Evolutionary conservation across 2,329 filamentous ascomycete genomes (phyloP).

Genomic region (Pyrenochaeta sp.): DNA sequence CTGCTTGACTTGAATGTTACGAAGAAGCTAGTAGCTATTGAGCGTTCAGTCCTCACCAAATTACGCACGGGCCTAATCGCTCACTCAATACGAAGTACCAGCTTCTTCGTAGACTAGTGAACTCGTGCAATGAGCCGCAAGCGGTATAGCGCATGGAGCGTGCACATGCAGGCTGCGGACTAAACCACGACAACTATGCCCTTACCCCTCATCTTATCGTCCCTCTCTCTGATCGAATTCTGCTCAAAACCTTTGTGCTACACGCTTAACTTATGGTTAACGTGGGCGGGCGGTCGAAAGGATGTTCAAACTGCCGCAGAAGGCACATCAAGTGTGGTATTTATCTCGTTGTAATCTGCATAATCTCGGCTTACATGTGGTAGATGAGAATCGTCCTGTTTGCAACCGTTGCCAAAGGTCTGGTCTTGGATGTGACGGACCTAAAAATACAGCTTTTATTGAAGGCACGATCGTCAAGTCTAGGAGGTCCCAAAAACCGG

Average conservation of each 20-base stretch:
- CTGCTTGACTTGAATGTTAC: too few species aligned
- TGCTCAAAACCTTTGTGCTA: not conserved
- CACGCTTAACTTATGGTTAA: constrained; percentile 36
- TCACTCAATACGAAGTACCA: too few species aligned
- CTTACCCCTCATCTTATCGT: not conserved
- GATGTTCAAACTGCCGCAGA: constrained; percentile 41
- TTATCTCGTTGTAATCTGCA: not conserved
- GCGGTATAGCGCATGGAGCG: constrained; percentile 23
- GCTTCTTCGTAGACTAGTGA: not conserved
- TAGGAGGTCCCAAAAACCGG: constrained; percentile 22
- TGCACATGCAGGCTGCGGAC: not conserved
- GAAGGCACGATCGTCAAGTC: constrained; percentile 38
- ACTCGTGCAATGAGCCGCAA: constrained; percentile 38
- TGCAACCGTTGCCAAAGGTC: constrained; percentile 36
- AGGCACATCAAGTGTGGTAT: constrained; percentile 44
- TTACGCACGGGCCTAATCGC: too few species aligned
- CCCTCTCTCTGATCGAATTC: not conserved
- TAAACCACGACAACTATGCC: not conserved
- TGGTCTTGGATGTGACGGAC: constrained; percentile 36
- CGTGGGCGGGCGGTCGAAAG: constrained; percentile 42
- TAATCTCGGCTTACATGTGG: constrained; percentile 8
- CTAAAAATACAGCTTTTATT: constrained; percentile 33
- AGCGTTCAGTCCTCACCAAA: too few species aligned
- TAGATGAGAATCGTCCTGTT: constrained; percentile 37
- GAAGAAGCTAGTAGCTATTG: too few species aligned